Conservation (phyloP, 768 basidiomycete species). For the Ramaria rubella region DNA sequence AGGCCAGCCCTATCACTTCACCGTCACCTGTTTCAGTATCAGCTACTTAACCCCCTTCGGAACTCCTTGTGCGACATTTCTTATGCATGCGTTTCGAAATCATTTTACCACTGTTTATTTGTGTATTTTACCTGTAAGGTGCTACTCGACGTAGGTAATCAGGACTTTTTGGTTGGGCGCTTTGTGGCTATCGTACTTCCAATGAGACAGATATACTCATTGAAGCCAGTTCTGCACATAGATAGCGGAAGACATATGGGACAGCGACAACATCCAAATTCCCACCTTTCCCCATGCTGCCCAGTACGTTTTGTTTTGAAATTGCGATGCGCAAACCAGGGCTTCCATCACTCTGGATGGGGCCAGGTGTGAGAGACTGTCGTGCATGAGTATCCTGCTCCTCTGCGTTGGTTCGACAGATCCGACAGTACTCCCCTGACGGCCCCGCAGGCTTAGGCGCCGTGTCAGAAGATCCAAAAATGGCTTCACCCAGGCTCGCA, state of each 20-base stretch:
- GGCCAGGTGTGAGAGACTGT: slow-evolving; percentile 35
- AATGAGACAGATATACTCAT: slow-evolving; percentile 95
- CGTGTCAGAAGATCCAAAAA: slow-evolving; percentile 41
- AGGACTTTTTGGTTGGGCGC: not conserved
- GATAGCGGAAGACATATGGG: slow-evolving; percentile 90
- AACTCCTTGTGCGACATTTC: not conserved
- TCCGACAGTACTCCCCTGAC: slow-evolving; percentile 89
- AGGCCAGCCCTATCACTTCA: not conserved
- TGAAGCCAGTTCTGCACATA: slow-evolving; percentile 94
- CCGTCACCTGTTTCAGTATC: too few relatives aligned
- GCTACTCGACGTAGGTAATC: not conserved
- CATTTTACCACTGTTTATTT: not conserved
- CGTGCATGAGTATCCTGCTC: slow-evolving; percentile 57
- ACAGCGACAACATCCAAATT: slow-evolving; percentile 93
- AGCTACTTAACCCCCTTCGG: too few relatives aligned
- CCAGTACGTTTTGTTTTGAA: slow-evolving; percentile 59
- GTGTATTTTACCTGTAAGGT: not conserved
- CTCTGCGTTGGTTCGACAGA: slow-evolving; percentile 74
- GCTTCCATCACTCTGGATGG: not conserved
- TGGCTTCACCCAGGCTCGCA: slow-evolving; percentile 59
- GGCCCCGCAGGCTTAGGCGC: slow-evolving; percentile 56
- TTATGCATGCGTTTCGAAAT: not conserved
- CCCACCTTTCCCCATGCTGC: slow-evolving; percentile 53
- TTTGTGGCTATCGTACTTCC: slow-evolving; percentile 46
- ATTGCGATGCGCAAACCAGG: slow-evolving; percentile 57